Evolutionary conservation across 768 basidiomycete species (phyloP).

Genomic region (Lentinus brumalis): DNA sequence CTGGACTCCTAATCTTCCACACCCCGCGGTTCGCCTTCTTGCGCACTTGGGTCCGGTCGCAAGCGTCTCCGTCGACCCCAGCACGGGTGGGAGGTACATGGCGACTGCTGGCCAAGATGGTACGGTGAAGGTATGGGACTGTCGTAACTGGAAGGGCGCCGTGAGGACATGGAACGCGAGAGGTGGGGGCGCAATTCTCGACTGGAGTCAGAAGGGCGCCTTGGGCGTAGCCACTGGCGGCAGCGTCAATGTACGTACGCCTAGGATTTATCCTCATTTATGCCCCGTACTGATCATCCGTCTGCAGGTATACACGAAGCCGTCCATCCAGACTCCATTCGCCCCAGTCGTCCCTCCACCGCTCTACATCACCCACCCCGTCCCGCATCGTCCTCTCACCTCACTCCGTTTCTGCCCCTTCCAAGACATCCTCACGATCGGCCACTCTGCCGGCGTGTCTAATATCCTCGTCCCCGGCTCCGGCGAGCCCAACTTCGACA

Average conservation of each 20-base stretch:
- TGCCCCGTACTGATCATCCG: conserved; percentile 2
- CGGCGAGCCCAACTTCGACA: conserved; percentile 96
- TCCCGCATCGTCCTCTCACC: conserved; percentile 76
- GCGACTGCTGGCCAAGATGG: conserved; percentile 88
- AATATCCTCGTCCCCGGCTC: conserved; percentile 88
- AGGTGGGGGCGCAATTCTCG: conserved; percentile 66
- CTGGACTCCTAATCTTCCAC: conserved; percentile 94
- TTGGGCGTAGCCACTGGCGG: conserved; percentile 83
- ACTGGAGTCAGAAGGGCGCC: conserved; percentile 86
- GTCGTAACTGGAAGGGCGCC: conserved; percentile 90
- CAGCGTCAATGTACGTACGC: conserved; percentile 70
- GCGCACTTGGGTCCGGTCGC: conserved; percentile 89
- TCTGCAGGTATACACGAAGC: conserved; percentile 69
- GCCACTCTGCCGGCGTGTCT: conserved; percentile 78
- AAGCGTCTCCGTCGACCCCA: conserved; percentile 81
- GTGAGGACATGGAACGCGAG: conserved; percentile 78
- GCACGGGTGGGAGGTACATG: conserved; percentile 86
- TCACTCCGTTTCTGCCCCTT: conserved; percentile 86
- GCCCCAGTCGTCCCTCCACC: conserved; percentile 59
- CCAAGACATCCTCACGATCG: conserved; percentile 81
- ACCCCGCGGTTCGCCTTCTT: conserved; percentile 88
- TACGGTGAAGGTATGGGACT: conserved; percentile 94
- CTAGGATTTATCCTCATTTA: not conserved
- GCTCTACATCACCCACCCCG: conserved; percentile 85
- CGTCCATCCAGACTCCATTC: conserved; percentile 61